These are phyloP conservation scores for Lupinus albus DNA, from an alignment of 306 rosid genomes.

Conservation along the genomic window DNA sequence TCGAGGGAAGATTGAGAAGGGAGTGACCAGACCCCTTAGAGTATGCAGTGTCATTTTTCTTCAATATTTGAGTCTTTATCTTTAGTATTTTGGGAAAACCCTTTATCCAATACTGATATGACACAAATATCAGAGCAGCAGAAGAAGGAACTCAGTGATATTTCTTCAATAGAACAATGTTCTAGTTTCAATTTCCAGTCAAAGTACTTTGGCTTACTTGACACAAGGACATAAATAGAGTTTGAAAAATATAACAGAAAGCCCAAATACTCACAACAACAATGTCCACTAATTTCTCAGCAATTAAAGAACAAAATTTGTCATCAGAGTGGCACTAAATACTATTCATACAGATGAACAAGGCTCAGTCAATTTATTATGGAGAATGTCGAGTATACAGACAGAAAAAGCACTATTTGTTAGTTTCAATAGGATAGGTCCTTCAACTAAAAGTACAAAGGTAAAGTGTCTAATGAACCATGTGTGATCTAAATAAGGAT, in stretches of 20 bases:
- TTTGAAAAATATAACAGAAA: conserved; percentile 24
- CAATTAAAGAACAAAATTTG: background rate
- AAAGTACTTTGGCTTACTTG: conserved; percentile 14
- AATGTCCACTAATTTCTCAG: conserved; percentile 1
- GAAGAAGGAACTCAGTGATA: background rate
- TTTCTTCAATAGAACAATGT: conserved; percentile 4
- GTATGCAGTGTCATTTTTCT: background rate
- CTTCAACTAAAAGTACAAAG: background rate
- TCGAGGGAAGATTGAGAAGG: background rate
- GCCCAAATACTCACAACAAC: conserved; percentile 29
- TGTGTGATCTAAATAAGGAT: background rate
- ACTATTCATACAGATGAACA: conserved; percentile 1
- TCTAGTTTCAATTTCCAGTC: conserved; percentile 1
- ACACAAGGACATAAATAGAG: background rate
- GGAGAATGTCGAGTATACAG: background rate
- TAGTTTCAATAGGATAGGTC: background rate
- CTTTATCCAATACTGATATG: background rate
- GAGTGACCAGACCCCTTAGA: background rate
- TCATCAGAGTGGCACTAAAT: conserved; percentile 25
- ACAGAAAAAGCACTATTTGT: background rate
- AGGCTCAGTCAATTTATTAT: background rate
- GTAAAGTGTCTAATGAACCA: background rate
- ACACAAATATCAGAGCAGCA: conserved; percentile 5
- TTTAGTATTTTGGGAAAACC: background rate
- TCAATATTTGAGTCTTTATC: background rate